Conservation (phyloP, 1,139 yeast species). For the Magnusiomyces sp. region DNA sequence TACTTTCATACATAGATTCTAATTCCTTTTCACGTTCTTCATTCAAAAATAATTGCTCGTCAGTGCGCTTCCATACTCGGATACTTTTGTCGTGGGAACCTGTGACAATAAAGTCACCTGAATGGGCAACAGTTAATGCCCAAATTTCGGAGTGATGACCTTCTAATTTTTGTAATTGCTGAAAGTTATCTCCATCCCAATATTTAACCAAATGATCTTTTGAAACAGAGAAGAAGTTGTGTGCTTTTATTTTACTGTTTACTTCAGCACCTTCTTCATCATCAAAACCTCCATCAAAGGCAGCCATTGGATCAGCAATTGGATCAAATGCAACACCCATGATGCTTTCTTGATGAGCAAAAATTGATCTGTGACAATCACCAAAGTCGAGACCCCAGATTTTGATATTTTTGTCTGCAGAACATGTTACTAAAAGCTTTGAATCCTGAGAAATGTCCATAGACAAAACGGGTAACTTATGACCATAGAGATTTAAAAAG, state of each 20-base stretch:
- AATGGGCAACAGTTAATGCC: slow-evolving; percentile 69
- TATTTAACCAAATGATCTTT: slow-evolving; percentile 86
- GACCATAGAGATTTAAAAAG: slow-evolving; percentile 86
- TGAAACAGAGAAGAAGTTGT: slow-evolving; percentile 82
- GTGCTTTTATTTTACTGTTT: slow-evolving; percentile 40
- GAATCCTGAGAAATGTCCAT: slow-evolving; percentile 86
- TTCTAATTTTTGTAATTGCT: slow-evolving; percentile 79
- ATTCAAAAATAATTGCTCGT: slow-evolving; percentile 87
- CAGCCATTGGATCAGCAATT: not conserved
- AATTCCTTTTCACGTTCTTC: slow-evolving; percentile 94
- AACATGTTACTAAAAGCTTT: slow-evolving; percentile 78
- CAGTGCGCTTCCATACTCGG: slow-evolving; percentile 84
- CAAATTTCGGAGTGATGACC: slow-evolving; percentile 89
- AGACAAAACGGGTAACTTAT: slow-evolving; percentile 74
- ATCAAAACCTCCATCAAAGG: not conserved
- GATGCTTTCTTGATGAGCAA: slow-evolving; percentile 93
- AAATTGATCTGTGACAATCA: slow-evolving; percentile 92
- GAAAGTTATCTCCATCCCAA: slow-evolving; percentile 98
- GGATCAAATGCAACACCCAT: slow-evolving; percentile 83
- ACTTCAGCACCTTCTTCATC: slow-evolving; percentile 1
- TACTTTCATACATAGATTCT: slow-evolving; percentile 82
- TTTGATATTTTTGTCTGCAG: slow-evolving; percentile 94
- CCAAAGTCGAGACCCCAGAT: slow-evolving; percentile 99
- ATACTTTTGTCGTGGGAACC: slow-evolving; percentile 92
- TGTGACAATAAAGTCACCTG: slow-evolving; percentile 69